Evolutionary conservation across 108 stramenopile species (phyloP).

Genomic region (Skeletonema menzelii): DNA sequence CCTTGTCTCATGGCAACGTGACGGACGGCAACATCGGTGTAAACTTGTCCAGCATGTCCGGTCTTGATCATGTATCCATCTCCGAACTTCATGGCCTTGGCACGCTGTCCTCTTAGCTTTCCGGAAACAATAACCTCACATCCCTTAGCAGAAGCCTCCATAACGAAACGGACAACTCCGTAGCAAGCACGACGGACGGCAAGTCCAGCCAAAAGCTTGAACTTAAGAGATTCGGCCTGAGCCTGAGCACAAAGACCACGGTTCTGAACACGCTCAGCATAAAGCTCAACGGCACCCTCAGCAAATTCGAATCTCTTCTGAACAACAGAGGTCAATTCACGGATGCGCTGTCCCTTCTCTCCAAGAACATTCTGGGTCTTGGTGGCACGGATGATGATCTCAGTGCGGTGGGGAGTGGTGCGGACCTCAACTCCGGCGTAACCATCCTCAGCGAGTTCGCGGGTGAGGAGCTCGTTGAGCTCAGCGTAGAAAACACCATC

Average conservation of each 20-base stretch:
- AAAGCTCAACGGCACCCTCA: conserved; percentile 97
- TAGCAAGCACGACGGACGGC: conserved; percentile 99
- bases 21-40: conserved; percentile 98
- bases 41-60: conserved; percentile 96
- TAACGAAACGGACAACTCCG: conserved; percentile 99
- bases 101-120: conserved; percentile 99
- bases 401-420: conserved; percentile 97
- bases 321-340: conserved; percentile 97
- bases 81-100: conserved; percentile 99
- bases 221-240: conserved; percentile 99
- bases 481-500: conserved; percentile 99
- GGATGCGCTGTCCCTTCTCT: conserved; percentile 99
- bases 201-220: conserved; percentile 98
- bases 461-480: conserved; percentile 97
- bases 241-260: conserved; percentile 99
- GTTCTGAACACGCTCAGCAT: conserved; percentile 98
- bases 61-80: conserved; percentile 99
- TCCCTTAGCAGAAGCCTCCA: conserved; percentile 99
- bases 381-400: conserved; percentile 99
- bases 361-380: conserved; percentile 99
- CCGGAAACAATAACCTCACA: conserved; percentile 99
- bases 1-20: conserved; percentile 99
- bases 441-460: conserved; percentile 97
- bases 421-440: conserved; percentile 99
- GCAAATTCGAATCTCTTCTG: conserved; percentile 99